Percentiles rank a stretch among this genome's conserved stretches.
Evolutionary conservation across 2,329 filamentous ascomycete genomes (phyloP).

Genomic region (Neofusicoccum sp.): DNA sequence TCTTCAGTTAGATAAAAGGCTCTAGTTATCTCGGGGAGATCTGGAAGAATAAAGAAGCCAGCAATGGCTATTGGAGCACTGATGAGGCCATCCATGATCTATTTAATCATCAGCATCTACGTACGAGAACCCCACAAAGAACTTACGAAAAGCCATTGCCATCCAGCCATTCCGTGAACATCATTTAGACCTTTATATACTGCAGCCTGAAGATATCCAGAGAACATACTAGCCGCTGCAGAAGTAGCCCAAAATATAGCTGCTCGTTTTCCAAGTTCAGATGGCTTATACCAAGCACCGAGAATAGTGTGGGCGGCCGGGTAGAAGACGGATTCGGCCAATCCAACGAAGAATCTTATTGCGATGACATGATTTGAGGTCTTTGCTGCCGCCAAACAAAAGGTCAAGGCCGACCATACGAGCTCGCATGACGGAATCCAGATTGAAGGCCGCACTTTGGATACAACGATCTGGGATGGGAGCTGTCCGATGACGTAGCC

Average conservation of each 20-base stretch:
- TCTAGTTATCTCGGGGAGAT: slow-evolving; percentile 50
- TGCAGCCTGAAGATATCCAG: slow-evolving; percentile 21
- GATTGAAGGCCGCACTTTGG: slow-evolving; percentile 22
- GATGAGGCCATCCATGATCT: slow-evolving; percentile 53
- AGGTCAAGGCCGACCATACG: slow-evolving; percentile 22
- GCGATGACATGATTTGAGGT: slow-evolving; percentile 20
- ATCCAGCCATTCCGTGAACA: slow-evolving; percentile 27
- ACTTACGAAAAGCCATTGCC: slow-evolving; percentile 26
- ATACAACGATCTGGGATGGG: slow-evolving; percentile 29
- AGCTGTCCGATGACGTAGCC: slow-evolving; percentile 24
- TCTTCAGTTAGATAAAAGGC: slow-evolving; percentile 48
- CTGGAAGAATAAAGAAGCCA: slow-evolving; percentile 50
- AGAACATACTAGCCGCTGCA: slow-evolving; percentile 12
- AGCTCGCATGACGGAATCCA: slow-evolving; percentile 23
- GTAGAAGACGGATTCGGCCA: slow-evolving; percentile 23
- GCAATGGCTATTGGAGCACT: slow-evolving; percentile 51
- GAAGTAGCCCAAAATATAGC: slow-evolving; percentile 20
- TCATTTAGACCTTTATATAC: slow-evolving; percentile 21
- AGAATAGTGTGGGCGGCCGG: slow-evolving; percentile 19
- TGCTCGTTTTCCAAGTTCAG: slow-evolving; percentile 20
- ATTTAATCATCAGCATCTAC: not conserved
- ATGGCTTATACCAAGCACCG: not conserved
- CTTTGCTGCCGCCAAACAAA: slow-evolving; percentile 23
- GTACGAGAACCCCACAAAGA: not conserved
- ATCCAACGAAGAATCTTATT: slow-evolving; percentile 22